Conservation (phyloP, 129 eudicot genomes). For the Centella asiatica region DNA sequence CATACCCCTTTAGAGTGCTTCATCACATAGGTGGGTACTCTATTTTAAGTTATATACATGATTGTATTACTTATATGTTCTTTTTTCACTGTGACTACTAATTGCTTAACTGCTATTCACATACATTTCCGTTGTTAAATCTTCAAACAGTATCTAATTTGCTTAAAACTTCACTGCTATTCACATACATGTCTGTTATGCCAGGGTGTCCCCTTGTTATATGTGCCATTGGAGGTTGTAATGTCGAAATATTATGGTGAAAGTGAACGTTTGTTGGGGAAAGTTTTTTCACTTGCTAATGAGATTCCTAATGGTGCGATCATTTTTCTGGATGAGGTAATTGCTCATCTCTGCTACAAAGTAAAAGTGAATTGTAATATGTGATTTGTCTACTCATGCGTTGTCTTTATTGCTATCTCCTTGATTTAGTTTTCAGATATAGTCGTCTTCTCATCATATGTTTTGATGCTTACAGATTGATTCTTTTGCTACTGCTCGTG, state of each 20-base stretch:
- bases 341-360: neutral
- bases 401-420: constrained; percentile 2
- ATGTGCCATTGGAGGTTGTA: constrained; percentile 87
- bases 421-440: neutral
- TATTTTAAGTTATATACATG: neutral
- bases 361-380: too few species aligned
- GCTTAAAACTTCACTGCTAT: neutral
- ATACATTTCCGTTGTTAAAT: neutral
- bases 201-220: constrained; percentile 88
- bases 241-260: constrained; percentile 98
- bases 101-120: constrained; percentile 1
- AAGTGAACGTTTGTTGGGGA: constrained; percentile 89
- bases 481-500: constrained; percentile 92
- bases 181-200: constrained; percentile 1
- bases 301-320: constrained; percentile 84
- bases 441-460: constrained; percentile 4
- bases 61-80: neutral
- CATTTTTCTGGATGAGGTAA: constrained; percentile 93
- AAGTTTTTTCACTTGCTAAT: constrained; percentile 90
- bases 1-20: neutral
- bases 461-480: constrained; percentile 54
- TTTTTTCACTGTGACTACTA: neutral
- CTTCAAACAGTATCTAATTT: neutral
- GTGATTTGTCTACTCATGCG: neutral
- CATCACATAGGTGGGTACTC: neutral